Evolutionary conservation across 495 filamentous ascomycete genomes (phyloP), one percentile per base, ranked within the genome.

Genomic region (Talaromyces nanjingensis): DNA sequence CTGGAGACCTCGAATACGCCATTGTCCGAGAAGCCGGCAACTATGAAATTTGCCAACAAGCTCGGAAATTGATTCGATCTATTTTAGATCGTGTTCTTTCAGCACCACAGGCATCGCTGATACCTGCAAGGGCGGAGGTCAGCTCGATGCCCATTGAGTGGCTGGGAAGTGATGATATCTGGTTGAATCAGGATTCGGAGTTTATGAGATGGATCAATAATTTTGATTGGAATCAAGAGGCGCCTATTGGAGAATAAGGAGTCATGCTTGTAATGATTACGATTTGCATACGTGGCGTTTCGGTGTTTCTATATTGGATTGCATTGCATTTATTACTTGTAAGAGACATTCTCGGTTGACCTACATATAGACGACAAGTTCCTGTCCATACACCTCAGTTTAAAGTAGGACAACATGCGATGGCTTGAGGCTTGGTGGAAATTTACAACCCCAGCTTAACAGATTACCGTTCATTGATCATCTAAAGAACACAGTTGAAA

Each of bases 31-130:
- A 68, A 14, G 62, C 65, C 16, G 66, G 66, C 12, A 68, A 68
- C 22, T 68, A 68, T 25, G 64, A 64, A 20, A 64, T 68, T 22
- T 68, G 66, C 25, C 66, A 66, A 42, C 66, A 66, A 24, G 66
- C 60, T 25, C 64, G 64, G 14, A 64, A 60, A 59, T 18, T 64
- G 11, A 65, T 68, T 60, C 34, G 47, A 11, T 45, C 29, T 24
- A 60, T 68, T 14, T 22, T 68, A 8, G 66, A 68, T 22, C 60
- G 45, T 16, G 60, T 62, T 18, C 47, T 62, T 4, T 53, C 60
- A 12, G 60, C 45, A 20, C 60, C 60, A 2, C 60, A 45, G 33
- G 25, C 20, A 47, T 33, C 42, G 8, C 29, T 33, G 25, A 6
- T 45, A 18, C 29, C 29, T 31, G n/a, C 16, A 20, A 33, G 18